Percentiles rank a stretch among this genome's conserved stretches.
These are phyloP conservation scores for Tulasnella sp. DNA, from an alignment of 768 basidiomycete species.

Conservation along the genomic window DNA sequence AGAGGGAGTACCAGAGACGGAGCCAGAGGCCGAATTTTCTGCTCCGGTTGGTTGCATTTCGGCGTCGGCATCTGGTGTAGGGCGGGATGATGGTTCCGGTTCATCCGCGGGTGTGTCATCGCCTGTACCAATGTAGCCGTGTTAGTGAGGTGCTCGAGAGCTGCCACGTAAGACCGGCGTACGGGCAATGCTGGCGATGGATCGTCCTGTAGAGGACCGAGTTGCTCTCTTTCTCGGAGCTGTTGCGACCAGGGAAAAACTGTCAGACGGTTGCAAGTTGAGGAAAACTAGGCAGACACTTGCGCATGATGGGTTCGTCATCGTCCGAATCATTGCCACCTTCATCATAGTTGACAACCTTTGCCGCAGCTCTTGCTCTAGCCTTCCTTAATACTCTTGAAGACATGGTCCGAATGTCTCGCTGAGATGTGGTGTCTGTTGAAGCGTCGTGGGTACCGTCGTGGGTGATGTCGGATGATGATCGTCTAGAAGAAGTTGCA, in stretches of 20 bases:
- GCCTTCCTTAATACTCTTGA: slow-evolving; percentile 18
- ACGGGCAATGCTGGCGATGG: slow-evolving; percentile 3
- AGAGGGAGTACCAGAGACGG: slow-evolving; percentile 3
- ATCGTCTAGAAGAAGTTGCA: not conserved
- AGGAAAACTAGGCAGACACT: not conserved
- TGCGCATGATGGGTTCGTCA: slow-evolving; percentile 7
- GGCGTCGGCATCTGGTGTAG: not conserved
- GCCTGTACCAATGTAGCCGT: not conserved
- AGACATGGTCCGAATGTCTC: not conserved
- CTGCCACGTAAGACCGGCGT: slow-evolving; percentile 11
- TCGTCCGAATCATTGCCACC: slow-evolving; percentile 9
- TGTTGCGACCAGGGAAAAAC: not conserved
- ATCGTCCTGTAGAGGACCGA: slow-evolving; percentile 17
- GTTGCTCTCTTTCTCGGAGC: slow-evolving; percentile 23
- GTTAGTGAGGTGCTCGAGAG: not conserved
- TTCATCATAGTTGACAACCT: slow-evolving; percentile 18
- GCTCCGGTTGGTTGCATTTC: slow-evolving; percentile 23
- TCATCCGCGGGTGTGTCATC: slow-evolving; percentile 10
- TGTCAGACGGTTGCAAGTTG: not conserved
- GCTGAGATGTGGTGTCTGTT: not conserved
- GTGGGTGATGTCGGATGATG: not conserved
- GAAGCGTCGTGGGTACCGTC: not conserved
- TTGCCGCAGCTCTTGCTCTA: slow-evolving; percentile 11
- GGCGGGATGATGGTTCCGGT: not conserved
- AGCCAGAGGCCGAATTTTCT: slow-evolving; percentile 11